Conservation (phyloP, 2,329 filamentous ascomycete genomes). For the Gremmenia infestans region DNA sequence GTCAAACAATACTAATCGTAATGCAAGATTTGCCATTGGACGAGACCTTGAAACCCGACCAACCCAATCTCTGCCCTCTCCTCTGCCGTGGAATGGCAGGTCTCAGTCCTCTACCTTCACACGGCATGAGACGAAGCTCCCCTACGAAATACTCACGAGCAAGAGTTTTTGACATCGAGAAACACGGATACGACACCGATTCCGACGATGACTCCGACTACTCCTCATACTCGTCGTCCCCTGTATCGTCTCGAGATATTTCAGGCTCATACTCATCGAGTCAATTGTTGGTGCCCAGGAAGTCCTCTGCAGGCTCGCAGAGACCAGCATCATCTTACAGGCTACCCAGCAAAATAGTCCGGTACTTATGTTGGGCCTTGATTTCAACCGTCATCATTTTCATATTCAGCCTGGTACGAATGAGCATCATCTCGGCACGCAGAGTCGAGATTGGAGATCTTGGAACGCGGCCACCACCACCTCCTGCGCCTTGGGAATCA, state of each 20-base stretch:
- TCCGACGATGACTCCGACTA: slow-evolving; percentile 41
- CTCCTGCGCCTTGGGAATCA: slow-evolving; percentile 69
- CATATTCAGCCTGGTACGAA: slow-evolving; percentile 68
- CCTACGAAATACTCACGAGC: slow-evolving; percentile 21
- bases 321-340: slow-evolving; percentile 19
- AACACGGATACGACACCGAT: slow-evolving; percentile 31
- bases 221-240: slow-evolving; percentile 30
- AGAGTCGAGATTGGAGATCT: slow-evolving; percentile 52
- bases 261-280: slow-evolving; percentile 28
- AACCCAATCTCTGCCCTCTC: not conserved
- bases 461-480: slow-evolving; percentile 56
- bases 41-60: not conserved
- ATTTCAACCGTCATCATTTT: slow-evolving; percentile 68
- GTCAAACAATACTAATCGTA: no score
- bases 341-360: slow-evolving; percentile 66
- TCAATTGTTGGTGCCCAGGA: slow-evolving; percentile 29
- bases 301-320: slow-evolving; percentile 14
- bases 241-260: slow-evolving; percentile 27
- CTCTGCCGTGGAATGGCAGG: slow-evolving; percentile 39
- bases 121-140: slow-evolving; percentile 25
- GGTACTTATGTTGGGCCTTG: slow-evolving; percentile 72
- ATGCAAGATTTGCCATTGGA: no score
- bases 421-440: slow-evolving; percentile 66
- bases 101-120: slow-evolving; percentile 41
- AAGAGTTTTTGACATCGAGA: slow-evolving; percentile 26